These are phyloP conservation scores for Chaetomiaceae sp. DNA, from an alignment of 2,329 filamentous ascomycete species.

Conservation along the genomic window DNA sequence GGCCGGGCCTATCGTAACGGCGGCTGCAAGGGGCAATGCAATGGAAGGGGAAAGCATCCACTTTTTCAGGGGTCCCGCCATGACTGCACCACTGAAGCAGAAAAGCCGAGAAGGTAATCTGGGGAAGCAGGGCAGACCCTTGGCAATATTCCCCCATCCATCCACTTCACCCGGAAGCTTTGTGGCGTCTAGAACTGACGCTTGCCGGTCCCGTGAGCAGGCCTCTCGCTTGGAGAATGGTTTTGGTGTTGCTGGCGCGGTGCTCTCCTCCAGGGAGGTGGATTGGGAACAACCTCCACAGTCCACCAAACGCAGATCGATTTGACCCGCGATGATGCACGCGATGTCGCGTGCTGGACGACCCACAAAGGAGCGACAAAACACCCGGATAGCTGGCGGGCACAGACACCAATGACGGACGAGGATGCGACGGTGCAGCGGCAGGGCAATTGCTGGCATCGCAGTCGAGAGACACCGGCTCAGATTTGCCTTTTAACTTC, in stretches of 20 bases:
- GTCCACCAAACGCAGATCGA: no score
- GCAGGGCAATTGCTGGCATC: not conserved
- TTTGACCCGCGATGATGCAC: no score
- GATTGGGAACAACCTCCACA: no score
- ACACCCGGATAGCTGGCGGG: no score
- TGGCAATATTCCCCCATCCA: not conserved
- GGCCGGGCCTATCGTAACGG: not conserved
- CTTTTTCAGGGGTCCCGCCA: not conserved
- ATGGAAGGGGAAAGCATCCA: no score
- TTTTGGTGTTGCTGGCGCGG: no score
- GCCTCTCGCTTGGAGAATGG: no score
- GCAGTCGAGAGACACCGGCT: conserved; percentile 22
- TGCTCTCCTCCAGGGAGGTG: no score
- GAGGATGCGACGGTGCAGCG: no score
- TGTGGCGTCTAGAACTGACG: not conserved
- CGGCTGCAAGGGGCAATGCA: conserved; percentile 3
- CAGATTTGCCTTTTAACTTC: conserved; percentile 36
- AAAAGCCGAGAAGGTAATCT: conserved; percentile 2
- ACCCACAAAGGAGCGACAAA: no score
- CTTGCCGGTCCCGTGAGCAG: not conserved
- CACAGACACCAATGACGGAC: no score
- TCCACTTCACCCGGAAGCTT: not conserved
- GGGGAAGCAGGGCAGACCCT: conserved; percentile 8
- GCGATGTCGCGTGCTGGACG: no score
- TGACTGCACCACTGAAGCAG: not conserved